phyloP scores from a whole-genome alignment of 1,284 basidiomycete species.

The Heterobasidion annosum region DNA sequence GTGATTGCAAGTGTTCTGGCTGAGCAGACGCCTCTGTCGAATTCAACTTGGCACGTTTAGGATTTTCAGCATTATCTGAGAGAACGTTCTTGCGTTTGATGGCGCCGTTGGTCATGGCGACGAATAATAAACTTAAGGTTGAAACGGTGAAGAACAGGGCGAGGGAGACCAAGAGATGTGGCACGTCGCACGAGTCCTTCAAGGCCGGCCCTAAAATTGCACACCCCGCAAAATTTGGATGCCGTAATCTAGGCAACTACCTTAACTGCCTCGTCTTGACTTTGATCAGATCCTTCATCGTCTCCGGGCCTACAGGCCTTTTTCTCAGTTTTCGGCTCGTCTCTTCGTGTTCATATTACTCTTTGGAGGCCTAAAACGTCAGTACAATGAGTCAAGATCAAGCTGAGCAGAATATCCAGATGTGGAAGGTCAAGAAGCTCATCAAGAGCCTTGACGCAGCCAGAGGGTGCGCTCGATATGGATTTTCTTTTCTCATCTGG shows the following conservation, averaged over 20 bases:
- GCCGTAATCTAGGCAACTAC: background rate
- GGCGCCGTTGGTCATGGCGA: slow-evolving; percentile 4
- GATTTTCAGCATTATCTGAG: background rate
- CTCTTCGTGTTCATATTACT: background rate
- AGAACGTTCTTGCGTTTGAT: slow-evolving; percentile 30
- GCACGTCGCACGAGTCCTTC: background rate
- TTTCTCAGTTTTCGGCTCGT: background rate
- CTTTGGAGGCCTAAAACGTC: background rate
- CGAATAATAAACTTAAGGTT: too few relatives aligned
- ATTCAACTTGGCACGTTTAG: slow-evolving; percentile 8
- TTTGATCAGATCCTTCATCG: slow-evolving; percentile 1
- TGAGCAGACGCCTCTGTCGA: background rate
- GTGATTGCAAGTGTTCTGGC: background rate
- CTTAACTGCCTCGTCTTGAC: background rate
- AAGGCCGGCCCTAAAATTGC: slow-evolving; percentile 3
- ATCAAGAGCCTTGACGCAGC: slow-evolving; percentile 91
- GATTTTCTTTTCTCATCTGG: too few relatives aligned
- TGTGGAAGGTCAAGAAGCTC: slow-evolving; percentile 99
- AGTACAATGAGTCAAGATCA: slow-evolving; percentile 60
- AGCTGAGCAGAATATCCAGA: slow-evolving; percentile 85
- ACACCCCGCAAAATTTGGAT: background rate
- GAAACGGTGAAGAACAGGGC: background rate
- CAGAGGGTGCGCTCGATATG: slow-evolving; percentile 56
- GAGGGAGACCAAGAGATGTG: slow-evolving; percentile 4
- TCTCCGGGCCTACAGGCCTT: background rate